Percentiles rank a stretch among this genome's conserved stretches.
phyloP scores from a whole-genome alignment of 2,329 filamentous ascomycete species.

The Clonostachys solani region DNA sequence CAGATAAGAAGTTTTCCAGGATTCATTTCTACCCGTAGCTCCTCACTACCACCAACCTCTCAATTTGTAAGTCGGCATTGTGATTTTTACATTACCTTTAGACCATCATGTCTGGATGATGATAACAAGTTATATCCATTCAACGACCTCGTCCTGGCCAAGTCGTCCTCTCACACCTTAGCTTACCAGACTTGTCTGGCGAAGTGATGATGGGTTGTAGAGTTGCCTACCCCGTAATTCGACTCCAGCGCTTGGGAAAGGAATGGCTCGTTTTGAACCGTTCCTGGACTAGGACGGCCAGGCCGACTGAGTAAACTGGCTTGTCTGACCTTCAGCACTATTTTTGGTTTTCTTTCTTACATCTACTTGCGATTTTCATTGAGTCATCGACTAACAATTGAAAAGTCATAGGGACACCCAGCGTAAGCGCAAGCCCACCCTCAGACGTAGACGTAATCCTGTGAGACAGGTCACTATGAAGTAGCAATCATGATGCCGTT shows the following conservation, averaged over 20 bases:
- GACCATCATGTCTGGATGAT: slow-evolving; percentile 18
- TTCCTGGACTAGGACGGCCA: slow-evolving; percentile 45
- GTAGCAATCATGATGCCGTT: too few species aligned
- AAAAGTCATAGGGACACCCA: too few species aligned
- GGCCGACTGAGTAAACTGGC: slow-evolving; percentile 66
- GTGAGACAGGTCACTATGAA: too few species aligned
- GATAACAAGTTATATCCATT: slow-evolving; percentile 67
- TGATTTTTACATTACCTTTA: too few species aligned
- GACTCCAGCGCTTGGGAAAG: slow-evolving; percentile 50
- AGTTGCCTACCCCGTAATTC: slow-evolving; percentile 58
- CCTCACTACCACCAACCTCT: too few species aligned
- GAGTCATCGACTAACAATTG: too few species aligned
- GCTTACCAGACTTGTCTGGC: slow-evolving; percentile 16
- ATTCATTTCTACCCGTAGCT: not conserved
- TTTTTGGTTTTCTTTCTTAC: not conserved
- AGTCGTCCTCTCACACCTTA: slow-evolving; percentile 73
- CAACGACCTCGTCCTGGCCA: slow-evolving; percentile 63
- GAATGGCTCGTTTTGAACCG: slow-evolving; percentile 51
- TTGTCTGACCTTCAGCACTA: slow-evolving; percentile 47
- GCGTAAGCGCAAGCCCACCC: too few species aligned
- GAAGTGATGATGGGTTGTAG: slow-evolving; percentile 69
- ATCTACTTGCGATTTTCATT: not conserved
- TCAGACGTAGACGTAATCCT: too few species aligned
- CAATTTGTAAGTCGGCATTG: too few species aligned
- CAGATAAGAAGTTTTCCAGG: not conserved